Base-by-base conservation (phyloP, 352 stramenopile species). In the Globisporangium uncinulatum region DNA sequence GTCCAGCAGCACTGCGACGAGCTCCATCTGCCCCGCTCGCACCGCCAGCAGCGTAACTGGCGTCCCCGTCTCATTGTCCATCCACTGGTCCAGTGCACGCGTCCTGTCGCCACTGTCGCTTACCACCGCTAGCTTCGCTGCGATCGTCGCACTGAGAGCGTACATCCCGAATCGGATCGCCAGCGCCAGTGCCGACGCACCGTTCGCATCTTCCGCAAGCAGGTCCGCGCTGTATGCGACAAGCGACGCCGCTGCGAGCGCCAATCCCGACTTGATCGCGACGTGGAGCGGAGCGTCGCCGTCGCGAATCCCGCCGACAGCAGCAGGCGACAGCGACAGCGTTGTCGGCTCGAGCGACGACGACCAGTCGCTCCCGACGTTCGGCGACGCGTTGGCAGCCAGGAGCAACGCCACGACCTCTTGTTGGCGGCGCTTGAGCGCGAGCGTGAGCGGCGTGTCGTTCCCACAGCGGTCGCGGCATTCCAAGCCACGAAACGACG, bases 161-260 rank as follows among this genome's bases (percentile, higher is more conserved):
- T 88, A 92, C 63, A 92, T 71, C 13, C 79, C 79, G 19, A 79
- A 67, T 19, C 79, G 76, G 46, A 92, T 61, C 13, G 76, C 74
- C 32, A 89, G 69, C 7, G 67, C 69, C 36, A 89, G 44, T 4
- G 69, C 44, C 6, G 75, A 82, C 2, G 72, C 60, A 1, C 67
- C 70, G 4, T 71, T 59, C 1, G 61, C 62, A 53, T 88, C 78
- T n/a, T 76, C 42, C 9, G 58, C 51, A 43, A 66, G 60, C n/a
- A 83, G 55, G 37, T 79, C 61, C 3, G 71, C 78, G 52, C 70
- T 78, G 54, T 85, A 61, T 0, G 63, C 61, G 19, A 88, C 78
- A 2, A 88, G 59, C 41, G 75, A 63, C 4, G 59, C 56, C 10
- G 78, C 75, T 32, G 74, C 75, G n/a, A 63, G 48, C 2, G 69